These are phyloP conservation scores for Pyrenophora seminiperda DNA, from an alignment of 2,329 filamentous ascomycete species.

Conservation along the genomic window DNA sequence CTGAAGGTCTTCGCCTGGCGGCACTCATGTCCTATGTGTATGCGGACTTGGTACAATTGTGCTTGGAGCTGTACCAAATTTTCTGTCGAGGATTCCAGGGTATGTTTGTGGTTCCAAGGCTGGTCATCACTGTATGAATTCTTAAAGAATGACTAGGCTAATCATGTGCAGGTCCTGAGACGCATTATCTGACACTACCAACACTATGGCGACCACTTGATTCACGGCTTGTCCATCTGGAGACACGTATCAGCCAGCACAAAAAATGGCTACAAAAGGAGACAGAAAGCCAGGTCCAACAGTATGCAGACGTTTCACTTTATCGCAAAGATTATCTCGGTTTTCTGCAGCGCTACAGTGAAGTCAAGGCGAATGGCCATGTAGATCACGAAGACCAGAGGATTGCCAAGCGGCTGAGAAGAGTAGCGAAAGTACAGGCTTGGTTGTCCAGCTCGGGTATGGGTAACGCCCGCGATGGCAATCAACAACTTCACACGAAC, in stretches of 20 bases:
- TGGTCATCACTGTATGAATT: too few relatives aligned
- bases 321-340: conserved; percentile 29
- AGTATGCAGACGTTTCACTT: conserved; percentile 24
- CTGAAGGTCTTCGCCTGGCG: conserved; percentile 17
- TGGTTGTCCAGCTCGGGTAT: conserved; percentile 32
- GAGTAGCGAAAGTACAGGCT: conserved; percentile 31
- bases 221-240: conserved; percentile 35
- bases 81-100: conserved; percentile 31
- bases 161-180: conserved; percentile 29
- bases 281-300: conserved; percentile 19
- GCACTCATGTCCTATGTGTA: conserved; percentile 35
- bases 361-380: conserved; percentile 3
- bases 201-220: conserved; percentile 37
- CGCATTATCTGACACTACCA: conserved; percentile 21
- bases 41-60: conserved; percentile 34
- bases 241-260: conserved; percentile 29
- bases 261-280: conserved; percentile 36
- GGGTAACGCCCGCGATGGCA: conserved; percentile 15
- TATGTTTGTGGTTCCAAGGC: conserved; percentile 16
- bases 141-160: conserved; percentile 11
- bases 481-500: conserved; percentile 15
- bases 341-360: conserved; percentile 24
- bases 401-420: conserved; percentile 29
- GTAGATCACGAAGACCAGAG: conserved; percentile 25
- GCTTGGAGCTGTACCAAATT: conserved; percentile 34